Evolutionary conservation across 164 flowering plant genomes (phyloP).

Genomic region (Chimonanthus praecox): DNA sequence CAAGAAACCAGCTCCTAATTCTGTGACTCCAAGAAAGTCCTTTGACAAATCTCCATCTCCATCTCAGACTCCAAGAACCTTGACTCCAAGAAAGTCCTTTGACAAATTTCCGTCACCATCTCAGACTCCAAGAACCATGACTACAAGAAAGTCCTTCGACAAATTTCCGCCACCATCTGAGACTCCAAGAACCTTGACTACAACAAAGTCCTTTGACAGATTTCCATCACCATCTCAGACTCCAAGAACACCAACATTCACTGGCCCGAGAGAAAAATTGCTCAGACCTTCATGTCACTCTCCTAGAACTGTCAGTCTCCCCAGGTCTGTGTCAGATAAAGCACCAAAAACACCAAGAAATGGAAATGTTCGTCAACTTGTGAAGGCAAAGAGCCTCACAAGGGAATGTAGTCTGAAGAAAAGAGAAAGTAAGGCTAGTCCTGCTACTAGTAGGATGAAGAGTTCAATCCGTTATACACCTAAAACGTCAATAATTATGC

Average conservation of each 20-base stretch:
- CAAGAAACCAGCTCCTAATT: conserved; percentile 23
- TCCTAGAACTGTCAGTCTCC: conserved; percentile 2
- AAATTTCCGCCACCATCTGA: conserved; percentile 24
- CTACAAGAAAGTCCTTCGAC: conserved; percentile 42
- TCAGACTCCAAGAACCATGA: conserved; percentile 10
- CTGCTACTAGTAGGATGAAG: not conserved
- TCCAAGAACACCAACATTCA: conserved; percentile 12
- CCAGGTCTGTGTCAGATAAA: conserved; percentile 20
- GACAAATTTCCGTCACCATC: conserved; percentile 5
- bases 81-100: not conserved
- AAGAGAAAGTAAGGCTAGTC: conserved; percentile 8
- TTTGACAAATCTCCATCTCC: conserved; percentile 38
- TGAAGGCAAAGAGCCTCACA: conserved; percentile 12
- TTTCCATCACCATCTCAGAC: conserved; percentile 7
- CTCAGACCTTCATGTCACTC: conserved; percentile 13
- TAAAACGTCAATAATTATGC: not conserved
- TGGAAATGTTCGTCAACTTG: conserved; percentile 11
- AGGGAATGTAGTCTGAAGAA: conserved; percentile 10
- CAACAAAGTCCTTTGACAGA: not conserved
- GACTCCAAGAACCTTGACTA: not conserved
- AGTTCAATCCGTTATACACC: conserved; percentile 1
- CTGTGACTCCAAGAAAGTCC: conserved; percentile 31
- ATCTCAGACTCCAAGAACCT: not conserved
- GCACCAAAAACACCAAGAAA: conserved; percentile 12
- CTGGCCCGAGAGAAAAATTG: conserved; percentile 16